These are phyloP conservation scores for Desmodesmus armatus DNA, from an alignment of 139 green algal genomes.

Conservation along the genomic window DNA sequence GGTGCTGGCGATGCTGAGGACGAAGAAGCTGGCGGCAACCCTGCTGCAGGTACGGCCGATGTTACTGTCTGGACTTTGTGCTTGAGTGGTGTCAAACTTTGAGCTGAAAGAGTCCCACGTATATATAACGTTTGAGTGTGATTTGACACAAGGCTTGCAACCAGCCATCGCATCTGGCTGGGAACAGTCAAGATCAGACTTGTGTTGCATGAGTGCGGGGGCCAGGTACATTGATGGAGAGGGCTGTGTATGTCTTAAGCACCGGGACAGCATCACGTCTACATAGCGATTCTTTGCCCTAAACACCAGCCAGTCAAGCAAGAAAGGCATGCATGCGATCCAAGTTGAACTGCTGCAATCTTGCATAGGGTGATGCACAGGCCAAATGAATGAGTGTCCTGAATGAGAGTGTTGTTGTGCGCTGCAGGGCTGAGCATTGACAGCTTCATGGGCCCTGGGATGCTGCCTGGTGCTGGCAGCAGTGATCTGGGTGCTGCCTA, in stretches of 20 bases:
- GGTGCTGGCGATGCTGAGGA: not conserved
- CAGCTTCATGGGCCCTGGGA: slow-evolving; percentile 15
- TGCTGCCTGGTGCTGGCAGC: slow-evolving; percentile 32
- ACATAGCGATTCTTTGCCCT: not conserved
- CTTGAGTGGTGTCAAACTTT: not conserved
- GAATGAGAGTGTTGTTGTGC: not conserved
- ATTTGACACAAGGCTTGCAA: no score
- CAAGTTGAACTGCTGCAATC: no score
- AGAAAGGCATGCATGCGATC: not conserved
- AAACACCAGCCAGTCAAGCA: not conserved
- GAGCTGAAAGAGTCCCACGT: not conserved
- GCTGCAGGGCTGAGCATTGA: slow-evolving; percentile 1
- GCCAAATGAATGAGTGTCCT: not conserved
- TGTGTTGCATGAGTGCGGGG: no score
- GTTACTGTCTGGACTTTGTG: not conserved
- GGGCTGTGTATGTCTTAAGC: no score
- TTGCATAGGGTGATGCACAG: not conserved
- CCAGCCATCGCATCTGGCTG: no score
- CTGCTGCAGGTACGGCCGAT: not conserved
- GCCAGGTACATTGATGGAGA: no score
- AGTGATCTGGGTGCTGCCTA: slow-evolving; percentile 24
- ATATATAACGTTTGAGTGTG: no score
- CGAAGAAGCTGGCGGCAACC: not conserved
- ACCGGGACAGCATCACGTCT: no score
- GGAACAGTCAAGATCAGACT: no score